phyloP scores from a whole-genome alignment of 139 green algal species.

The Chloropicon primus region DNA sequence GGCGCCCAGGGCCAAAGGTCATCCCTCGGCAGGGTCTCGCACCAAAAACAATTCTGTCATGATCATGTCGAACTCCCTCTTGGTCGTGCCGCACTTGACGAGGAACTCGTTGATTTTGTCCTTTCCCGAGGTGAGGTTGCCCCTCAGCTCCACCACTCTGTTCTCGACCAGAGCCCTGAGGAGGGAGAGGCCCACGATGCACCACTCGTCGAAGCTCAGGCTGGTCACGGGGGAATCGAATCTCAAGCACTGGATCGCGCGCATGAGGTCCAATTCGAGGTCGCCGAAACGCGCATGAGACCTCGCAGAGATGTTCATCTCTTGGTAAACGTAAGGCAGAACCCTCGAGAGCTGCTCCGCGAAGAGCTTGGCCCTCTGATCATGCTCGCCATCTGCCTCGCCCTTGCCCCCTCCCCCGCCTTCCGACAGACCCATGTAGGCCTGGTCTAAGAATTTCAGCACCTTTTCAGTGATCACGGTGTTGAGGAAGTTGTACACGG shows the following conservation, averaged over 20 bases:
- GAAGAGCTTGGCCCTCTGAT: neutral
- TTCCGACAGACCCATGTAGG: neutral
- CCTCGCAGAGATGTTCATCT: neutral
- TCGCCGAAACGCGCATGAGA: neutral
- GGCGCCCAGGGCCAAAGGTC: too few species aligned
- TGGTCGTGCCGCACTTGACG: neutral
- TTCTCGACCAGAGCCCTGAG: slow-evolving; percentile 12
- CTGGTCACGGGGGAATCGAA: neutral
- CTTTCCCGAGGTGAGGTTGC: neutral
- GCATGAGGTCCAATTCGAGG: neutral
- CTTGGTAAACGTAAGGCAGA: neutral
- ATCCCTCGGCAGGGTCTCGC: neutral
- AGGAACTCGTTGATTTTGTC: neutral
- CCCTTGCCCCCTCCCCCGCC: neutral
- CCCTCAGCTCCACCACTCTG: slow-evolving; percentile 7
- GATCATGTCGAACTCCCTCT: neutral
- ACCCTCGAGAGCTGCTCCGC: neutral
- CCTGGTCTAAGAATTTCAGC: neutral
- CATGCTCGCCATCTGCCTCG: neutral
- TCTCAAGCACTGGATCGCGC: neutral
- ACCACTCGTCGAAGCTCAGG: neutral
- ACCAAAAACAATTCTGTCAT: neutral
- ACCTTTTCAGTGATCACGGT: neutral
- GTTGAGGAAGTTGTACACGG: neutral
- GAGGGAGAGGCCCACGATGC: neutral